phyloP scores from a whole-genome alignment of 106 monocot genomes.

The Apostasia ramifera region DNA sequence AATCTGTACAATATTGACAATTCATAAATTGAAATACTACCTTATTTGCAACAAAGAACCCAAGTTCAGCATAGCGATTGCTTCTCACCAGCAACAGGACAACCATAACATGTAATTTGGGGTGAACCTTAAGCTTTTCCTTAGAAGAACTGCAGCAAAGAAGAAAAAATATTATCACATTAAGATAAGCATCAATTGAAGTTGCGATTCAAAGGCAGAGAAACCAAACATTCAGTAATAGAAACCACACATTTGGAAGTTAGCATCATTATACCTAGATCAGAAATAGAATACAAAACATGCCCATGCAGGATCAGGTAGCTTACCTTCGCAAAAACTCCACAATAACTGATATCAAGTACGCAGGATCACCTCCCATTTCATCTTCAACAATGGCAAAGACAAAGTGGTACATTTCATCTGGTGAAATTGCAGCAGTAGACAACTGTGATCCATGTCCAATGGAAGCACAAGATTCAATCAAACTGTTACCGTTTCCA shows the following conservation, averaged over 20 bases:
- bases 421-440: slow-evolving; percentile 68
- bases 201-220: background rate
- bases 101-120: slow-evolving; percentile 64
- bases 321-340: slow-evolving; percentile 78
- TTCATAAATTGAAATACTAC: slow-evolving; percentile 21
- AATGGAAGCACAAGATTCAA: slow-evolving; percentile 23
- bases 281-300: too few relatives aligned
- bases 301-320: background rate
- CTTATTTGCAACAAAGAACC: slow-evolving; percentile 72
- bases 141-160: slow-evolving; percentile 44
- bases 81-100: slow-evolving; percentile 54
- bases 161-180: background rate
- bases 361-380: slow-evolving; percentile 80
- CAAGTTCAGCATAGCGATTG: slow-evolving; percentile 59
- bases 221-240: too few relatives aligned
- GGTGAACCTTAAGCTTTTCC: slow-evolving; percentile 59
- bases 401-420: slow-evolving; percentile 76
- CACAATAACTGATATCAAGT: slow-evolving; percentile 64
- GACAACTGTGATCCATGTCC: slow-evolving; percentile 20
- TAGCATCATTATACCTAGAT: too few relatives aligned
- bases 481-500: slow-evolving; percentile 12
- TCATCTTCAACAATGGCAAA: slow-evolving; percentile 79
- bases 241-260: too few relatives aligned
- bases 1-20: too few relatives aligned
- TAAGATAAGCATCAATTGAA: background rate